A percentile compares a stretch with the other conserved stretches of the same genome.
Conservation (phyloP, 179 eudicot genomes). For the Beta macrorhiza region DNA sequence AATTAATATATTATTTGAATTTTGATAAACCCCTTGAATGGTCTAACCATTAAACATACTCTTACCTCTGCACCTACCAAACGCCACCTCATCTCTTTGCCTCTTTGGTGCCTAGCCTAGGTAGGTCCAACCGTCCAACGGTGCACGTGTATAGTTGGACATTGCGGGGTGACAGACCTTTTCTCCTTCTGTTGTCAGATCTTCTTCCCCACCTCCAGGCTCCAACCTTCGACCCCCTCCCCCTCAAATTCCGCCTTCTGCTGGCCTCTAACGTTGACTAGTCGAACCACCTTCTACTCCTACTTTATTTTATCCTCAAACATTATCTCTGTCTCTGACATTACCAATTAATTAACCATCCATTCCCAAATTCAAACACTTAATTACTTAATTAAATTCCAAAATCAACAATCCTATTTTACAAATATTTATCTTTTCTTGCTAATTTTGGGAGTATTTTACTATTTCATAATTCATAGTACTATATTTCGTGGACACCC, state of each 20-base stretch:
- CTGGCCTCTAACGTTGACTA: constrained; percentile 9
- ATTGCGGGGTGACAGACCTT: neutral
- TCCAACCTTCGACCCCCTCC: neutral
- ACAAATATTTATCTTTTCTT: neutral
- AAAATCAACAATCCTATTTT: neutral
- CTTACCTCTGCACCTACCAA: too few species aligned
- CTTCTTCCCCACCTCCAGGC: constrained; percentile 15
- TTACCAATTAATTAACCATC: neutral
- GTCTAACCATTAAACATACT: too few species aligned
- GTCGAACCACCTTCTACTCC: neutral
- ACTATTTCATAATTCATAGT: neutral
- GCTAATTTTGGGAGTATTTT: constrained; percentile 5
- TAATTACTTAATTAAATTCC: neutral
- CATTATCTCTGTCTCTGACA: neutral
- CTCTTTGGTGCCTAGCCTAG: too few species aligned
- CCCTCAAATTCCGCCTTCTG: neutral
- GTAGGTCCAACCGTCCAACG: neutral
- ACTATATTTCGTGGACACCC: constrained; percentile 3
- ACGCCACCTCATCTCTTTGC: too few species aligned
- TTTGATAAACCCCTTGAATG: too few species aligned
- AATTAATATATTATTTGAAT: too few species aligned
- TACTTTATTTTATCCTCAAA: neutral
- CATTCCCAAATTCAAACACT: neutral
- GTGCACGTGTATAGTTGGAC: neutral
- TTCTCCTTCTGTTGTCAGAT: constrained; percentile 9